Evolutionary conservation across 805 yeast genomes (phyloP).

Genomic region (Danielia reshetovae): DNA sequence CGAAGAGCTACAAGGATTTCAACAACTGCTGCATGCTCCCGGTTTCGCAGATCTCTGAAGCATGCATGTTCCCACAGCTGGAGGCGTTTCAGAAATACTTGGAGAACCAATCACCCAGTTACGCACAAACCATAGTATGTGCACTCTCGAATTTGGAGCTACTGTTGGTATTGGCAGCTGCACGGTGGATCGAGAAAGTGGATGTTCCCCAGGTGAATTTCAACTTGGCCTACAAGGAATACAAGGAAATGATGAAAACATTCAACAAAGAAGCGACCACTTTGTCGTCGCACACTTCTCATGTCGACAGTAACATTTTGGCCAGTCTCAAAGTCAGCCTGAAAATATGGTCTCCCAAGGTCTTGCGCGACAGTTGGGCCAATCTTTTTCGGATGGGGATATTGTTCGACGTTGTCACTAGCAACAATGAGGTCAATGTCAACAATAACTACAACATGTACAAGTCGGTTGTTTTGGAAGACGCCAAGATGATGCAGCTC

Average conservation of each 20-base stretch:
- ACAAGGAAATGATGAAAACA: slow-evolving; percentile 47
- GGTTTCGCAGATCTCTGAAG: slow-evolving; percentile 26
- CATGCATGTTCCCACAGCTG: slow-evolving; percentile 24
- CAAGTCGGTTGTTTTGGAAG: slow-evolving; percentile 34
- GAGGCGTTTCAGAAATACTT: slow-evolving; percentile 21
- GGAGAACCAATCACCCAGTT: slow-evolving; percentile 20
- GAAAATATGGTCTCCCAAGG: slow-evolving; percentile 58
- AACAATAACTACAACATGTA: slow-evolving; percentile 24
- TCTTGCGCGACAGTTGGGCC: slow-evolving; percentile 74
- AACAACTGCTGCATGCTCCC: slow-evolving; percentile 41
- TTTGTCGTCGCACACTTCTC: slow-evolving; percentile 24
- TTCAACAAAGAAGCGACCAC: slow-evolving; percentile 36
- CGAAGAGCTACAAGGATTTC: slow-evolving; percentile 53
- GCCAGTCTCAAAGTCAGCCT: slow-evolving; percentile 32
- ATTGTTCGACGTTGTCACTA: slow-evolving; percentile 44
- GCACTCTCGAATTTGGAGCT: slow-evolving; percentile 67
- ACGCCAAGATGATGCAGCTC: slow-evolving; percentile 47
- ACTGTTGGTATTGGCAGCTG: slow-evolving; percentile 67
- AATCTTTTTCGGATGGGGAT: slow-evolving; percentile 53
- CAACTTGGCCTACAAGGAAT: slow-evolving; percentile 75
- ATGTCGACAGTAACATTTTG: slow-evolving; percentile 33
- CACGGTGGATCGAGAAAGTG: slow-evolving; percentile 61
- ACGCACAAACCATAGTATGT: slow-evolving; percentile 23
- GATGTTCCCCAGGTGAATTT: slow-evolving; percentile 64
- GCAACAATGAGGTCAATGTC: slow-evolving; percentile 37